Conservation (phyloP, 176 grass and related monocot species). For the Tillandsia fasciculata region DNA sequence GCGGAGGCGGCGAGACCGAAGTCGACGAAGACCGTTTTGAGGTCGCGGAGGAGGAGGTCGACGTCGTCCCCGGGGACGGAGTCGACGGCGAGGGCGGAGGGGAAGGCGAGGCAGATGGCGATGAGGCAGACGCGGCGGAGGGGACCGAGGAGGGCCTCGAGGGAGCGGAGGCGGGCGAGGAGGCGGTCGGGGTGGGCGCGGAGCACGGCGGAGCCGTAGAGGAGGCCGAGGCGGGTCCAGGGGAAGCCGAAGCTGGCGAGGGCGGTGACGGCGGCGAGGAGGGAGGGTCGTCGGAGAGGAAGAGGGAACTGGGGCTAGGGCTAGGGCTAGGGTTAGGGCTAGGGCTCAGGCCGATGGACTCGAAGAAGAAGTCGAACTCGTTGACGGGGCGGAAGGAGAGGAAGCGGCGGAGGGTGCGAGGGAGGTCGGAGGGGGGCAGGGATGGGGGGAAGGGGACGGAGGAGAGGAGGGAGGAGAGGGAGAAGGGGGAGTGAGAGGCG, state of each 20-base stretch:
- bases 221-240: conserved; percentile 44
- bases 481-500: conserved; percentile 40
- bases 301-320: conserved; percentile 22
- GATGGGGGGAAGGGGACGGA: conserved; percentile 26
- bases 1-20: conserved; percentile 24
- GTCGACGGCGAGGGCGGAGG: conserved; percentile 27
- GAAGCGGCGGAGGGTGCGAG: conserved; percentile 43
- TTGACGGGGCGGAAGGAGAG: conserved; percentile 55
- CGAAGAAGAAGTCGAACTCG: conserved; percentile 84
- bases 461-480: conserved; percentile 46
- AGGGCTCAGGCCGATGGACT: conserved; percentile 57
- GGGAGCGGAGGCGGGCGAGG: conserved; percentile 31
- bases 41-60: conserved; percentile 39
- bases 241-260: conserved; percentile 62
- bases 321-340: background rate
- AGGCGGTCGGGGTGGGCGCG: conserved; percentile 30
- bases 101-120: conserved; percentile 59
- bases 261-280: conserved; percentile 39
- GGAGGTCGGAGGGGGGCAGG: conserved; percentile 24
- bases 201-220: conserved; percentile 36
- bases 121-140: conserved; percentile 40
- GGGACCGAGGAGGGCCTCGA: conserved; percentile 30
- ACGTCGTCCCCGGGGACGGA: conserved; percentile 18
- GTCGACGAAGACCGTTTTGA: conserved; percentile 26
- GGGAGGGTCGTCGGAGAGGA: conserved; percentile 49